Conservation (phyloP, 805 yeast species). For the Candida pseudoglaebosa region DNA sequence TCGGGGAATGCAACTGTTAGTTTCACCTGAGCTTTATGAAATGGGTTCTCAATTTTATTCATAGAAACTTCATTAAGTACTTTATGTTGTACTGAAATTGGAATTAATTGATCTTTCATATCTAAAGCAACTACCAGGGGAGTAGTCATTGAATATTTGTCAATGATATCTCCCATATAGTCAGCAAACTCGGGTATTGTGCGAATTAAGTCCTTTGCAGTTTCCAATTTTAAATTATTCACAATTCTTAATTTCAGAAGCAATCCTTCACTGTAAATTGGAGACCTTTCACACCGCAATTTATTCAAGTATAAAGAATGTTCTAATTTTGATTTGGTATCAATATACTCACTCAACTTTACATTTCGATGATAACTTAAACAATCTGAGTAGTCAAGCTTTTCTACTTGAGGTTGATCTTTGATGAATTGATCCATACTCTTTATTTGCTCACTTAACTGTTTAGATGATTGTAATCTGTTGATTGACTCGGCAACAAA, state of each 20-base stretch:
- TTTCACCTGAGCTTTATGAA: slow-evolving; percentile 82
- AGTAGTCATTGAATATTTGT: slow-evolving; percentile 79
- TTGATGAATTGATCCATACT: slow-evolving; percentile 35
- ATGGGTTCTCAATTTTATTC: slow-evolving; percentile 47
- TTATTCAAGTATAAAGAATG: slow-evolving; percentile 62
- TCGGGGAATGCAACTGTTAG: slow-evolving; percentile 95
- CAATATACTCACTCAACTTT: slow-evolving; percentile 49
- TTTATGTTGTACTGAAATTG: slow-evolving; percentile 32
- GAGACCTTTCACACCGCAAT: slow-evolving; percentile 60
- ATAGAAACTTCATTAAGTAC: slow-evolving; percentile 25
- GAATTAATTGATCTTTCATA: slow-evolving; percentile 51
- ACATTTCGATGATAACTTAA: slow-evolving; percentile 57
- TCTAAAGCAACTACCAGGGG: slow-evolving; percentile 82
- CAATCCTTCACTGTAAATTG: slow-evolving; percentile 64
- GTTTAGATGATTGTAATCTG: slow-evolving; percentile 44
- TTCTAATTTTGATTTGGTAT: slow-evolving; percentile 47
- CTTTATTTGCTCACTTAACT: slow-evolving; percentile 42
- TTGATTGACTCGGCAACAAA: slow-evolving; percentile 43
- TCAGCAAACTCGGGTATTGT: slow-evolving; percentile 26
- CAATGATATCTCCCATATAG: slow-evolving; percentile 49
- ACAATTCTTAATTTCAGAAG: slow-evolving; percentile 32
- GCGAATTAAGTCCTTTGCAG: slow-evolving; percentile 18
- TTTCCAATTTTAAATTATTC: not conserved
- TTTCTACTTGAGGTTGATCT: slow-evolving; percentile 8
- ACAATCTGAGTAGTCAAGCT: slow-evolving; percentile 28